Conservation (phyloP, 192 early-diverging fungal genomes). For the Mortierella antarctica region DNA sequence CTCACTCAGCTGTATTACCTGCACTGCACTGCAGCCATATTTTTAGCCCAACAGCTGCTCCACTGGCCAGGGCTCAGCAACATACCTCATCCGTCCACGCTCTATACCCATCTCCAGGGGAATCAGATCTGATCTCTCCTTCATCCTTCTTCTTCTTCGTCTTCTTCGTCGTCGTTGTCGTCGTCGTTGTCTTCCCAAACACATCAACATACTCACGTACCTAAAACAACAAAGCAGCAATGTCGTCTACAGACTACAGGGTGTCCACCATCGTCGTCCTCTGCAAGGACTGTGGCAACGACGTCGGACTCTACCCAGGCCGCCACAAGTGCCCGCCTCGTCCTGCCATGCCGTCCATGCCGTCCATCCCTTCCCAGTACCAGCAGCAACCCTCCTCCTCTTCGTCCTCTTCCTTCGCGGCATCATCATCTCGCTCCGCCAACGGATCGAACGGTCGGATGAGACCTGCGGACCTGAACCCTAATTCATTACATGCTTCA, state of each 20-base stretch:
- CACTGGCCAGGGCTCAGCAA: not conserved
- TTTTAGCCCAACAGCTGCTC: too few species aligned
- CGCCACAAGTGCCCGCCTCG: slow-evolving; percentile 56
- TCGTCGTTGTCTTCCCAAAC: not conserved
- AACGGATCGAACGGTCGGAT: slow-evolving; percentile 4
- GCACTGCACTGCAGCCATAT: too few species aligned
- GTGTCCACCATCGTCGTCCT: slow-evolving; percentile 66
- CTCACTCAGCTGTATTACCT: not conserved
- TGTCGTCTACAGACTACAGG: slow-evolving; percentile 62
- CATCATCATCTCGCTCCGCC: slow-evolving; percentile 16
- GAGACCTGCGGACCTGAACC: slow-evolving; percentile 28
- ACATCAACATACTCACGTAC: not conserved
- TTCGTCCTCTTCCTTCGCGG: slow-evolving; percentile 7
- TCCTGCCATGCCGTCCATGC: slow-evolving; percentile 44
- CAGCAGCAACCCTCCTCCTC: slow-evolving; percentile 16
- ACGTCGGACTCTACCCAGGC: slow-evolving; percentile 72
- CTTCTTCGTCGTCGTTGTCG: not conserved
- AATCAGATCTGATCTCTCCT: too few species aligned
- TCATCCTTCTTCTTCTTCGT: too few species aligned
- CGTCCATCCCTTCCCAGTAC: slow-evolving; percentile 47
- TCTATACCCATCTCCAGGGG: too few species aligned
- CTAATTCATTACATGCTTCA: slow-evolving; percentile 5
- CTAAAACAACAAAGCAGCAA: not conserved
- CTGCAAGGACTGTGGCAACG: slow-evolving; percentile 70
- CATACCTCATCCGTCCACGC: not conserved